These are phyloP conservation scores for Blattamonas nauphoetae DNA, from an alignment of 78 protist species.

Conservation along the genomic window DNA sequence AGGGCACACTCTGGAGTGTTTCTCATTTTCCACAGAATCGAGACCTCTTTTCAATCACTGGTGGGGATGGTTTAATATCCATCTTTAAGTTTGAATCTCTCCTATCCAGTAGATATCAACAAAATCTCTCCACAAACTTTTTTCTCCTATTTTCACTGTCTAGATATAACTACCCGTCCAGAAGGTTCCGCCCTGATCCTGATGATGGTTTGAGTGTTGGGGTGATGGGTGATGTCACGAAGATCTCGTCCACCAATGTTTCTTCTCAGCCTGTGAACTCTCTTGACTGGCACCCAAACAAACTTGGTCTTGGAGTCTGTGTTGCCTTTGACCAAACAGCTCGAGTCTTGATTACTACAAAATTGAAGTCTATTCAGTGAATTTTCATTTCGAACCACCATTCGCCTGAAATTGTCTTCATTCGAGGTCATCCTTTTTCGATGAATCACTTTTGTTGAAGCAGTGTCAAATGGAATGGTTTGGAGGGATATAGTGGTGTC, in stretches of 20 bases:
- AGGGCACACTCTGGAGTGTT: slow-evolving; percentile 48
- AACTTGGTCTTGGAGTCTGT: slow-evolving; percentile 46
- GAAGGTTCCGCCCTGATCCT: background rate
- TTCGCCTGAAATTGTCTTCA: too few species aligned
- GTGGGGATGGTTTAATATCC: slow-evolving; percentile 53
- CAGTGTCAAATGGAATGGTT: too few species aligned
- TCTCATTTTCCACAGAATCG: slow-evolving; percentile 59
- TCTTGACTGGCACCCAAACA: slow-evolving; percentile 46
- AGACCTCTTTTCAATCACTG: slow-evolving; percentile 41
- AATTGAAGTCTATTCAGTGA: slow-evolving; percentile 8
- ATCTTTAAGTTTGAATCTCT: slow-evolving; percentile 48
- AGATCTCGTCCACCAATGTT: background rate
- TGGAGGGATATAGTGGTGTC: too few species aligned
- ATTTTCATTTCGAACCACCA: background rate
- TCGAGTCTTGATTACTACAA: slow-evolving; percentile 46
- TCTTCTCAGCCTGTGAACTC: slow-evolving; percentile 46
- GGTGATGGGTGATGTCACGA: slow-evolving; percentile 29
- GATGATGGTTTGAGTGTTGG: slow-evolving; percentile 26
- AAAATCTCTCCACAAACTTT: background rate
- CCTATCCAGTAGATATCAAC: background rate
- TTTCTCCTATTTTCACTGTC: background rate
- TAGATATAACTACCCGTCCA: slow-evolving; percentile 11
- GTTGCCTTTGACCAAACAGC: slow-evolving; percentile 53
- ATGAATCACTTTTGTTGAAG: too few species aligned
- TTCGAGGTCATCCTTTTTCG: too few species aligned